These are phyloP conservation scores for Endogone sp. DNA, from an alignment of 192 early-diverging fungal genomes.

Conservation along the genomic window DNA sequence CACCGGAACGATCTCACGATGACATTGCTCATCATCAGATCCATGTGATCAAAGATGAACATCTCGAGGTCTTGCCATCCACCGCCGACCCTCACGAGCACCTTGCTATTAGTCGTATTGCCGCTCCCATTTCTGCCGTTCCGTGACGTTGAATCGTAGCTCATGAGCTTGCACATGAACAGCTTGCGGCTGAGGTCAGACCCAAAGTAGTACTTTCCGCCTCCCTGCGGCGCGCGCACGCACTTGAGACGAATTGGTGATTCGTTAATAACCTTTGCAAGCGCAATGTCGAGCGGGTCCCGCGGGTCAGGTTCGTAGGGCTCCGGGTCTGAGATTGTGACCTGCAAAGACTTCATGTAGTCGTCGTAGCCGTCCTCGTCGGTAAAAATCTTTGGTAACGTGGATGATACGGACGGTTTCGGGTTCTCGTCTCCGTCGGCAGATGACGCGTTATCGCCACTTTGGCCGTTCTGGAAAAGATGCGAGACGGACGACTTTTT, in stretches of 20 bases:
- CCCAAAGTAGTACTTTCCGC: slow-evolving; percentile 41
- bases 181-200: slow-evolving; percentile 44
- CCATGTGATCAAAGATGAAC: slow-evolving; percentile 50
- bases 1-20: not conserved
- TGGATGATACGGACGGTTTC: not conserved
- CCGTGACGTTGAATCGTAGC: slow-evolving; percentile 14
- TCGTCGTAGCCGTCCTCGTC: not conserved
- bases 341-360: slow-evolving; percentile 1
- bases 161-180: slow-evolving; percentile 41
- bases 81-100: slow-evolving; percentile 55
- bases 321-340: slow-evolving; percentile 23
- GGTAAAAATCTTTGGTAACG: not conserved
- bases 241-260: slow-evolving; percentile 46
- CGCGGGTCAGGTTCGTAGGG: slow-evolving; percentile 35
- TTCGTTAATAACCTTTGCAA: slow-evolving; percentile 47
- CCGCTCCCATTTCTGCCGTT: slow-evolving; percentile 13
- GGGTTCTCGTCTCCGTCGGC: not conserved
- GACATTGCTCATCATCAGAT: slow-evolving; percentile 1
- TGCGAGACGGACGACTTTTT: not conserved
- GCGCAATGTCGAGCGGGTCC: slow-evolving; percentile 48
- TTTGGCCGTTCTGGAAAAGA: not conserved
- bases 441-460: no score
- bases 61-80: slow-evolving; percentile 63
- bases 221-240: slow-evolving; percentile 28
- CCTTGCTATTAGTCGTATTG: slow-evolving; percentile 36